phyloP scores from a whole-genome alignment of 2,329 filamentous ascomycete genomes.

The Aspergillus hortae region DNA sequence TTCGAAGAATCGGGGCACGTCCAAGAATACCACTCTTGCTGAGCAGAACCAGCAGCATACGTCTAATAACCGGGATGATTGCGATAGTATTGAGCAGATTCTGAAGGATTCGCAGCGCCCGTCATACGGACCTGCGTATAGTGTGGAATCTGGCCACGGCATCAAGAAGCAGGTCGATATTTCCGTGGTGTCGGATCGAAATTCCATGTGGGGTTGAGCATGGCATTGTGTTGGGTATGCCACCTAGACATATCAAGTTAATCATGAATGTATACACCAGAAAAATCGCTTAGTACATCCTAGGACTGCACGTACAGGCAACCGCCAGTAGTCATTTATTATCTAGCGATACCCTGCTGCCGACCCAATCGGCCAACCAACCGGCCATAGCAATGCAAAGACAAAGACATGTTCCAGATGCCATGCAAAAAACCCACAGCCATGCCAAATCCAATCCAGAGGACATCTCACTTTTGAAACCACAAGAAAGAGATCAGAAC shows the following conservation, averaged over 20 bases:
- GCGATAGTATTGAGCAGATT: constrained; percentile 25
- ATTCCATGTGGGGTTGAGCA: too few relatives aligned
- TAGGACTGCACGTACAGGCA: too few relatives aligned
- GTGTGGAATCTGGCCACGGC: constrained; percentile 7
- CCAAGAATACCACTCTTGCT: constrained; percentile 15
- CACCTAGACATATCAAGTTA: too few relatives aligned
- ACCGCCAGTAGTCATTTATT: constrained; percentile 8
- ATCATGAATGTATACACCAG: too few relatives aligned
- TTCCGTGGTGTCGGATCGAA: constrained; percentile 7
- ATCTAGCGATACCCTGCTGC: constrained; percentile 6
- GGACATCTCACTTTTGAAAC: constrained; percentile 10
- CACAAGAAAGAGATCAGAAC: constrained; percentile 16
- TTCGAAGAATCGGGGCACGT: constrained; percentile 14
- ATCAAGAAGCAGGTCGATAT: constrained; percentile 31
- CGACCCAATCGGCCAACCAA: constrained; percentile 2
- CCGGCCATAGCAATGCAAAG: constrained; percentile 6
- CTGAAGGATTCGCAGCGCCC: constrained; percentile 13
- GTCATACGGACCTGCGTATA: constrained; percentile 2
- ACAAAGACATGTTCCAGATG: constrained; percentile 8
- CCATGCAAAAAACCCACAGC: constrained; percentile 10
- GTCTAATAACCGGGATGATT: constrained; percentile 10
- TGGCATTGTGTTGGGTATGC: too few relatives aligned
- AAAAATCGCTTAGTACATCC: too few relatives aligned
- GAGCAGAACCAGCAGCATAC: constrained; percentile 11
- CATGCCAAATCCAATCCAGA: constrained; percentile 9